phyloP scores from a whole-genome alignment of 2,329 filamentous ascomycete genomes.

The Fusarium fracticaudum region DNA sequence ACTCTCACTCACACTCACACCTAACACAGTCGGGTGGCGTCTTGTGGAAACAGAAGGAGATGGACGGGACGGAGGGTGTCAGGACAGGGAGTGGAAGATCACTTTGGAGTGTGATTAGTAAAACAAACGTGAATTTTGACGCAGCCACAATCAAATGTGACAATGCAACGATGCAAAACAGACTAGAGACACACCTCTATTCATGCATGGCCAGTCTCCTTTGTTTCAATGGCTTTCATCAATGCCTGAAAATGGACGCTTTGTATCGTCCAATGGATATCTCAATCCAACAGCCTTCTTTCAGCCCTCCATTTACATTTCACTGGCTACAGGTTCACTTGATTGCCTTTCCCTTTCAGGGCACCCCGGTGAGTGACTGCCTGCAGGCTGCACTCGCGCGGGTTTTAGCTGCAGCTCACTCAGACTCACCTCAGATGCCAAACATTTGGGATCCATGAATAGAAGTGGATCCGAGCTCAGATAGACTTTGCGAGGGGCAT shows the following conservation, averaged over 20 bases:
- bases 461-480: slow-evolving; percentile 4
- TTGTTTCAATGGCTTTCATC: slow-evolving; percentile 2
- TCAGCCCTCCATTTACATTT: slow-evolving; percentile 21
- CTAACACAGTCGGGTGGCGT: slow-evolving; percentile 20
- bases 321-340: slow-evolving; percentile 20
- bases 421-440: slow-evolving; percentile 8
- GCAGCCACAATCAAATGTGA: slow-evolving; percentile 25
- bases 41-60: slow-evolving; percentile 18
- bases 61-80: slow-evolving; percentile 24
- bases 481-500: slow-evolving; percentile 3
- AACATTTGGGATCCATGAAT: slow-evolving; percentile 3
- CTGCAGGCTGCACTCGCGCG: slow-evolving; percentile 30
- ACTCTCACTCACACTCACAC: not conserved
- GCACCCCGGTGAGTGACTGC: slow-evolving; percentile 15
- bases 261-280: slow-evolving; percentile 13
- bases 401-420: slow-evolving; percentile 34
- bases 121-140: slow-evolving; percentile 25
- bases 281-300: slow-evolving; percentile 4
- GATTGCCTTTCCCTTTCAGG: not conserved
- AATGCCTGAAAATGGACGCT: slow-evolving; percentile 16
- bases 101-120: slow-evolving; percentile 1
- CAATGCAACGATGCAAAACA: slow-evolving; percentile 17
- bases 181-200: slow-evolving; percentile 2
- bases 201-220: not conserved
- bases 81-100: not conserved